Base-by-base conservation (phyloP, 1,139 yeast genomes). In the Candida mesenterica region DNA sequence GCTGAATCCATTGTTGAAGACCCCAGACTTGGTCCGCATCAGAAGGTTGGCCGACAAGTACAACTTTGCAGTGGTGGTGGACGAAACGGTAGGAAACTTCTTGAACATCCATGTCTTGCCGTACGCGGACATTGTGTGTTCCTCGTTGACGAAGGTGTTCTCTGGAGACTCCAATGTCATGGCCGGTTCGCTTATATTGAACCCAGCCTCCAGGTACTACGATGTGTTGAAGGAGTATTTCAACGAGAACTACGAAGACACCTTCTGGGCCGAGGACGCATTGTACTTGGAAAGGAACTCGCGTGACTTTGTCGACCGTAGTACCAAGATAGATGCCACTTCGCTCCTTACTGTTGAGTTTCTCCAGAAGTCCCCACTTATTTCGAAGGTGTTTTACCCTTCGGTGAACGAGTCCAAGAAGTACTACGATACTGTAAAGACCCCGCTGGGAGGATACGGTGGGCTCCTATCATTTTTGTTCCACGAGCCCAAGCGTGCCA, bases 131-230 rank as follows among this genome's bases (percentile, higher is more conserved):
- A 75, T 90, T 42, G 84, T 87, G 12, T 95, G 84, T 26, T 79
- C 94, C 15, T 87, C 96, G 15, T 69, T 92, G 44, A 90, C 97
- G 8, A 92, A 92, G 58, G 87, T 90, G 10, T 92, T 92, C 53
- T 82, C 94, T 19, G 97, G 97, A 13, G 97, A 88, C 56, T 83
- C 96, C 30, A 89, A 90, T 53, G 97, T 92, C 35, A 85, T 90
- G 90, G 96, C 92, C 0, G 98, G 98, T 4, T 82, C 94, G 10
- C 61, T 90, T 43, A 82, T 89, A 8, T 62, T 92, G 47, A 92
- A 90, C 53, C 85, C 92, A 5, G 53, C 68, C 9, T 73, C 92
- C 10, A 64, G 61, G 30, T 63, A 62, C 42, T 88, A 85, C 59
- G 37, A 48, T 1, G 48, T 49, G 28, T 72, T 90, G 36, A 81